Evolutionary conservation across 768 basidiomycete species (phyloP).

Genomic region (Hericium coralloides): DNA sequence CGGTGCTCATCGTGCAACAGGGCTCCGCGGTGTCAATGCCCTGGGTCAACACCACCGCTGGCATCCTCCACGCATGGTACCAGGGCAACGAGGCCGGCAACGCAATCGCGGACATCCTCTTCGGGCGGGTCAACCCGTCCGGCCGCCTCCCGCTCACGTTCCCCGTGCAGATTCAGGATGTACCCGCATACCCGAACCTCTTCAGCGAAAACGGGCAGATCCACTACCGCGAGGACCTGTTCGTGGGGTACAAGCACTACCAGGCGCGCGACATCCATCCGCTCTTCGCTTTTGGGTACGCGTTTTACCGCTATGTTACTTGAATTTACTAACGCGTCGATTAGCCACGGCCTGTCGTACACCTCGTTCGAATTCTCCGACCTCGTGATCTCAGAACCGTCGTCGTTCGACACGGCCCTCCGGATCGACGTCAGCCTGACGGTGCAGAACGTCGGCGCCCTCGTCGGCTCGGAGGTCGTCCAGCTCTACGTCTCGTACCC

Average conservation of each 20-base stretch:
- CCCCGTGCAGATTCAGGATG: constrained; percentile 51
- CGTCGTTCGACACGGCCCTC: constrained; percentile 21
- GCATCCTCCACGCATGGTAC: constrained; percentile 58
- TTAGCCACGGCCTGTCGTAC: constrained; percentile 66
- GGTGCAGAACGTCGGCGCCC: constrained; percentile 46
- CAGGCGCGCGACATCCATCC: constrained; percentile 43
- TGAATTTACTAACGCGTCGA: background rate
- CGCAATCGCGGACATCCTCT: constrained; percentile 57
- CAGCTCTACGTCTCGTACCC: constrained; percentile 57
- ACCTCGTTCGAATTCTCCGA: constrained; percentile 54
- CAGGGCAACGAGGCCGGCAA: constrained; percentile 59
- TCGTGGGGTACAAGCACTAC: constrained; percentile 66
- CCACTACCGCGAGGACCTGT: constrained; percentile 51
- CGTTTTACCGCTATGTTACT: background rate
- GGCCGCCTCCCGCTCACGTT: constrained; percentile 54
- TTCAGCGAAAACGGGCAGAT: constrained; percentile 47
- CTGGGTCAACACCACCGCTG: constrained; percentile 48
- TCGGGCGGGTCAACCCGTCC: constrained; percentile 51
- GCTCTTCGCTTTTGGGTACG: constrained; percentile 62
- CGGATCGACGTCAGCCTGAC: constrained; percentile 33
- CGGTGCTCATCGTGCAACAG: constrained; percentile 21
- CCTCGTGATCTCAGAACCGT: constrained; percentile 28
- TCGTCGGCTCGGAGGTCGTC: constrained; percentile 51
- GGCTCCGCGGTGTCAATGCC: constrained; percentile 71
- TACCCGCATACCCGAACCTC: constrained; percentile 51